A percentile compares a stretch with the other conserved stretches of the same genome.
phyloP scores from a whole-genome alignment of 2,329 filamentous ascomycete species.

The Alternaria brassicae region DNA sequence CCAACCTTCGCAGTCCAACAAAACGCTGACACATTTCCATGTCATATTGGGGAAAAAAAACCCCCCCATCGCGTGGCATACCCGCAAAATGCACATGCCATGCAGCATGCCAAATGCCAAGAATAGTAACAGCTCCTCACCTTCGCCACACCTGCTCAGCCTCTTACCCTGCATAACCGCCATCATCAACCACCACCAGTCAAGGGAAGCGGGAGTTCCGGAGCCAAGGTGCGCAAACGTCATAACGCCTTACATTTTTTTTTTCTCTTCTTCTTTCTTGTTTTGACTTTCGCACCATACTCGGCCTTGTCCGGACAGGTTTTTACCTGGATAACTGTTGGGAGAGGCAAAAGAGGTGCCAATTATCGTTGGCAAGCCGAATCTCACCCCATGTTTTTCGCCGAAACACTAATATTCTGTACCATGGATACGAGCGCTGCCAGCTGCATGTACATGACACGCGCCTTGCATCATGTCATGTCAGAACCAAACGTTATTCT shows the following conservation, averaged over 20 bases:
- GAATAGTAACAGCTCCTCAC: slow-evolving; percentile 15
- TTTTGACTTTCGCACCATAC: background rate
- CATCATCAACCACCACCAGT: background rate
- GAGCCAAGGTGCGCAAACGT: slow-evolving; percentile 1
- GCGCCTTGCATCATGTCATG: slow-evolving; percentile 16
- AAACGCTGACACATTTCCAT: slow-evolving; percentile 4
- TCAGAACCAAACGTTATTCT: slow-evolving; percentile 11
- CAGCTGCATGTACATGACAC: slow-evolving; percentile 5
- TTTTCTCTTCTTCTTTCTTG: background rate
- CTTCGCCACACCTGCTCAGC: slow-evolving; percentile 16
- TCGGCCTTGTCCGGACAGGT: background rate
- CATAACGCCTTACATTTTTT: background rate
- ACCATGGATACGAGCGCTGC: slow-evolving; percentile 9
- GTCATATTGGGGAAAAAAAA: background rate
- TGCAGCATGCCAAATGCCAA: slow-evolving; percentile 25
- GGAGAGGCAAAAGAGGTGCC: background rate
- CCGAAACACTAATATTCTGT: slow-evolving; percentile 2
- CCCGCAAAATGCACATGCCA: slow-evolving; percentile 1
- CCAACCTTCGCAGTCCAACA: background rate
- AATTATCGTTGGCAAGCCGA: background rate
- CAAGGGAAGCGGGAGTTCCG: slow-evolving; percentile 5
- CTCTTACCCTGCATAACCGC: slow-evolving; percentile 13
- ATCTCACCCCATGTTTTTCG: background rate
- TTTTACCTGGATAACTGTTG: background rate
- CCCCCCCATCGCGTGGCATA: slow-evolving; percentile 3